phyloP scores from a whole-genome alignment of 768 basidiomycete species.

The Panus rudis region DNA sequence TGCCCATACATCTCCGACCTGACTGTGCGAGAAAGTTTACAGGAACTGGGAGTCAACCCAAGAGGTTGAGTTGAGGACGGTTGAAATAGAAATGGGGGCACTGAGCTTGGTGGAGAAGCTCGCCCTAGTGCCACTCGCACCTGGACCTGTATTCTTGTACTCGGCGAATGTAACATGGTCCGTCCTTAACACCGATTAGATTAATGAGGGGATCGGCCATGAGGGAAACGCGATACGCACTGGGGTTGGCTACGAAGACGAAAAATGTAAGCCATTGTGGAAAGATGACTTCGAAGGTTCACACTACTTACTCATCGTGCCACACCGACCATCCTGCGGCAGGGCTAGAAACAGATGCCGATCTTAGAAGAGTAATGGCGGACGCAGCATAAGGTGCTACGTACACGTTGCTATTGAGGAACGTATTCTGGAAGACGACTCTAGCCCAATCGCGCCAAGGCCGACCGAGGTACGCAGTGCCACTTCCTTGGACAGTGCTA shows the following conservation, averaged over 20 bases:
- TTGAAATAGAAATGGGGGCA: conserved; percentile 13
- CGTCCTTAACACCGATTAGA: conserved; percentile 10
- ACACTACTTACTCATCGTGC: conserved; percentile 13
- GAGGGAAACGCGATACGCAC: too few species aligned
- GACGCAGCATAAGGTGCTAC: conserved; percentile 2
- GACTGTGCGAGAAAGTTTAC: conserved; percentile 4
- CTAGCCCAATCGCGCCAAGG: conserved; percentile 22
- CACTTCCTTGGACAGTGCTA: conserved; percentile 18
- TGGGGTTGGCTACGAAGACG: conserved; percentile 14
- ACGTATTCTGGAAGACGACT: conserved; percentile 23
- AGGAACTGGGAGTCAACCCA: conserved; percentile 17
- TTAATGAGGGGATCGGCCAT: background rate
- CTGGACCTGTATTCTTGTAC: conserved; percentile 22
- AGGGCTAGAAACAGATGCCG: conserved; percentile 3
- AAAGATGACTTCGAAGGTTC: too few species aligned
- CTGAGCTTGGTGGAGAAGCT: conserved; percentile 22
- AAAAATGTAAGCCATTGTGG: background rate
- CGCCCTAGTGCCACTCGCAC: conserved; percentile 16
- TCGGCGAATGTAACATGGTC: conserved; percentile 25
- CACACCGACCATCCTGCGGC: conserved; percentile 23
- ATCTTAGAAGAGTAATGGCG: background rate
- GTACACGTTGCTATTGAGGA: conserved; percentile 15
- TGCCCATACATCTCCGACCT: background rate
- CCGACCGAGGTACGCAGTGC: conserved; percentile 18
- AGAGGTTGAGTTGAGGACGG: conserved; percentile 16